Percentiles rank a stretch among this genome's conserved stretches.
Conservation (phyloP, 352 stramenopile genomes). For the Phytophthora megakarya region DNA sequence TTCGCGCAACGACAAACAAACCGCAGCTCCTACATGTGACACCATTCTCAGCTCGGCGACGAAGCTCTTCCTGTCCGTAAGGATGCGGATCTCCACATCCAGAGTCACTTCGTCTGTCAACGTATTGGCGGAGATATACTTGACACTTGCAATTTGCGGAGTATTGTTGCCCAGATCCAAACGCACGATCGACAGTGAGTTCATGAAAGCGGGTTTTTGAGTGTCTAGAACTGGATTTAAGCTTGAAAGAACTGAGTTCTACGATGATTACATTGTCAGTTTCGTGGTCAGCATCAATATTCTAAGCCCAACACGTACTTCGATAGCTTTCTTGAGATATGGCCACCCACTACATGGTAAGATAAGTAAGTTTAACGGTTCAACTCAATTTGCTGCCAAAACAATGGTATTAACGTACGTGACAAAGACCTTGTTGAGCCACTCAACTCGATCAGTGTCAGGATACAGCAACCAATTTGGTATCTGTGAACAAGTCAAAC, state of each 20-base stretch:
- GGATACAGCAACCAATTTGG: constrained; percentile 61
- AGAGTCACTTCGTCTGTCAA: constrained; percentile 70
- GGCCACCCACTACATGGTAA: constrained; percentile 57
- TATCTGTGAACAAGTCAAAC: constrained; percentile 29
- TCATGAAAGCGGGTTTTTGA: constrained; percentile 70
- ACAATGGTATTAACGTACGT: constrained; percentile 23
- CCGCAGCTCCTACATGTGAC: constrained; percentile 62
- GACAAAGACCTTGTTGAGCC: constrained; percentile 79
- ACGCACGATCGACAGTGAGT: constrained; percentile 56
- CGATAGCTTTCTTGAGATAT: constrained; percentile 77
- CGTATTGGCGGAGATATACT: constrained; percentile 64
- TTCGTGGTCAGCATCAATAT: neutral
- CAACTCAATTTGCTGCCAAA: neutral
- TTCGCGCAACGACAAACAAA: constrained; percentile 62
- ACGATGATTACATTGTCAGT: neutral
- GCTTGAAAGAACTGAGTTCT: constrained; percentile 69
- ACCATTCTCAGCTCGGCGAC: constrained; percentile 71
- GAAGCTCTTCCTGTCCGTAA: constrained; percentile 67
- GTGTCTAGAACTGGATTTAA: constrained; percentile 70
- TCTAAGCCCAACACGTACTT: constrained; percentile 30
- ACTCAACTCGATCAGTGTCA: constrained; percentile 76
- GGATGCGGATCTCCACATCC: constrained; percentile 67
- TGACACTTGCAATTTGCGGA: constrained; percentile 72
- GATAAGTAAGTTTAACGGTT: constrained; percentile 2
- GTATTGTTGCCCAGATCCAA: constrained; percentile 62